Percentiles rank a stretch among this genome's conserved stretches.
Conservation (phyloP, 331 rosid species). For the Cydonia oblonga region DNA sequence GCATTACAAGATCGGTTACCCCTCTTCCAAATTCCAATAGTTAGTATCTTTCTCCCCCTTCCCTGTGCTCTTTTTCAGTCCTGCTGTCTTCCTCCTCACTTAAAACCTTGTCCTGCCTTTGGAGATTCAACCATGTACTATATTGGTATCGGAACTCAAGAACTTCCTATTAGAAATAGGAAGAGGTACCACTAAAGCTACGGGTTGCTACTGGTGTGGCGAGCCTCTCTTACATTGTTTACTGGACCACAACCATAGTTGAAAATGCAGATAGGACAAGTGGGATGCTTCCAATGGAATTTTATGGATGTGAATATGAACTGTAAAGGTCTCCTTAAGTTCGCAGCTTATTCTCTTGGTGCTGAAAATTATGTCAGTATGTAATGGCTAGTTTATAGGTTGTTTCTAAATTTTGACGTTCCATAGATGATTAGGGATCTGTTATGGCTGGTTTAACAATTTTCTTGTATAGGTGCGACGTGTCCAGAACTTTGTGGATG, state of each 20-base stretch:
- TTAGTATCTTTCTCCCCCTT: not conserved
- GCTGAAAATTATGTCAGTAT: not conserved
- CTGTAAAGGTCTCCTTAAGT: not conserved
- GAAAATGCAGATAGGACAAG: not conserved
- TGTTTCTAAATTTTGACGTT: not conserved
- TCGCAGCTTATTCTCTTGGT: not conserved
- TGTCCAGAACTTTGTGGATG: constrained; percentile 59
- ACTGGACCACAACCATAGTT: not conserved
- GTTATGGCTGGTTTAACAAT: not conserved
- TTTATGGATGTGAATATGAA: not conserved
- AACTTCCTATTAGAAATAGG: not conserved
- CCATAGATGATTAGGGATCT: not conserved
- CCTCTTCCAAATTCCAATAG: not conserved
- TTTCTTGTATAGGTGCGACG: constrained; percentile 49
- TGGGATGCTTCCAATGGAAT: not conserved
- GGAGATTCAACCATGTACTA: not conserved
- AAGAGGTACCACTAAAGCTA: not conserved
- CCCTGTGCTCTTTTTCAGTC: too few species aligned
- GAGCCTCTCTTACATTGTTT: not conserved
- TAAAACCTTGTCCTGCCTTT: not conserved
- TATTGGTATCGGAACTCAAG: not conserved
- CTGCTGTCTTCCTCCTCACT: not conserved
- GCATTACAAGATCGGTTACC: not conserved
- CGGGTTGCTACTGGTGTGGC: not conserved
- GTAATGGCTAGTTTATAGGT: not conserved